phyloP scores from a whole-genome alignment of 345 rosid genomes.

The Balakata baccata region DNA sequence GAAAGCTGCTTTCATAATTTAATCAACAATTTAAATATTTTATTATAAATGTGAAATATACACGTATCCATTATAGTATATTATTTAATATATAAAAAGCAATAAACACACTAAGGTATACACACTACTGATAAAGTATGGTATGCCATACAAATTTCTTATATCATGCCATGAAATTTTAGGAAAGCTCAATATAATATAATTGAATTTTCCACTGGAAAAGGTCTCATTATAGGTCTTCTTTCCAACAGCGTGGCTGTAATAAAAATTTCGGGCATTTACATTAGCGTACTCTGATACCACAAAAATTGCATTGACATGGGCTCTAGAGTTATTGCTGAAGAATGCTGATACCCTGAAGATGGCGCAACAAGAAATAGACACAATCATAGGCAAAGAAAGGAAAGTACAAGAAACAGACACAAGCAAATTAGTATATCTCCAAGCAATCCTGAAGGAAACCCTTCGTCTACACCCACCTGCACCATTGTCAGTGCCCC shows the following conservation, averaged over 20 bases:
- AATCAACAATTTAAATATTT: too few species aligned
- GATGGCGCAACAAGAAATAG: constrained; percentile 14
- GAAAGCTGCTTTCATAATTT: too few species aligned
- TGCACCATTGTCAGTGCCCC: not conserved
- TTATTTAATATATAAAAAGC: too few species aligned
- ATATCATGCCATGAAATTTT: too few species aligned
- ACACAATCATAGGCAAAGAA: not conserved
- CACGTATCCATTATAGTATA: too few species aligned
- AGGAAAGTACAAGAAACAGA: constrained; percentile 15
- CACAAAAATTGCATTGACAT: not conserved
- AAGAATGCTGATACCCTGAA: not conserved
- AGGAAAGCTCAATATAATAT: not conserved
- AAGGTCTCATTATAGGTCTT: too few species aligned
- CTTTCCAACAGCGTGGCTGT: too few species aligned
- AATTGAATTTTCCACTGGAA: too few species aligned
- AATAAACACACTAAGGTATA: too few species aligned
- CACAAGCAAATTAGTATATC: not conserved
- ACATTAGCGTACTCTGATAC: constrained; percentile 12
- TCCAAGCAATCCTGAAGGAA: constrained; percentile 13
- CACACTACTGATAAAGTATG: too few species aligned
- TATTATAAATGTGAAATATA: too few species aligned
- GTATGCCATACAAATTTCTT: too few species aligned
- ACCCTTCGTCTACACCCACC: constrained; percentile 11
- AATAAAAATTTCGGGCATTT: constrained; percentile 4
- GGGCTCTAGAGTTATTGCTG: constrained; percentile 10